phyloP scores from a whole-genome alignment of 2,329 filamentous ascomycete genomes.

The Aspergillus awamori region DNA sequence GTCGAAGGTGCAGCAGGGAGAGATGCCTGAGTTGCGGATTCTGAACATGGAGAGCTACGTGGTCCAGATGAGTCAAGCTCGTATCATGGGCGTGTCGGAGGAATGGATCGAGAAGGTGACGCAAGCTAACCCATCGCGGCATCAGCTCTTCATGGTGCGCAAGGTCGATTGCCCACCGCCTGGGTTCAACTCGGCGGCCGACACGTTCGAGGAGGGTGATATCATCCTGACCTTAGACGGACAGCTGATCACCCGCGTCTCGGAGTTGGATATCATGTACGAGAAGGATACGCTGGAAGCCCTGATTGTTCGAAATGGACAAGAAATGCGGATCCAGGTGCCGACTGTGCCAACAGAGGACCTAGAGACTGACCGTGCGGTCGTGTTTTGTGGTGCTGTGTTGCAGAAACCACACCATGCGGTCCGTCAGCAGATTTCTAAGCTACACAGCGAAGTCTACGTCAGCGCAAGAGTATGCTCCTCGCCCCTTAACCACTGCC shows the following conservation, averaged over 20 bases:
- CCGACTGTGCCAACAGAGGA: slow-evolving; percentile 86
- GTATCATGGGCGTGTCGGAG: slow-evolving; percentile 95
- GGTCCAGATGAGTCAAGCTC: slow-evolving; percentile 94
- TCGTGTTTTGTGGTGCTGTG: slow-evolving; percentile 93
- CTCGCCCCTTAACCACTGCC: slow-evolving; percentile 2
- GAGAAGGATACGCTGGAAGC: slow-evolving; percentile 80
- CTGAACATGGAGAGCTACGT: slow-evolving; percentile 92
- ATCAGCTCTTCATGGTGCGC: slow-evolving; percentile 97
- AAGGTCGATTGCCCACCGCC: slow-evolving; percentile 72
- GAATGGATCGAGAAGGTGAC: slow-evolving; percentile 94
- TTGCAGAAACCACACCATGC: slow-evolving; percentile 93
- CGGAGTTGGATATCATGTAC: slow-evolving; percentile 96
- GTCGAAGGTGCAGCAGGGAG: slow-evolving; percentile 77
- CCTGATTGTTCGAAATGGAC: slow-evolving; percentile 79
- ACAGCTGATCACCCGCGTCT: slow-evolving; percentile 88
- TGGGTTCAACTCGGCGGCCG: slow-evolving; percentile 47
- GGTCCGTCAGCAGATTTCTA: slow-evolving; percentile 94
- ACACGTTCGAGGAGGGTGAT: slow-evolving; percentile 81
- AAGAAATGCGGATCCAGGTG: slow-evolving; percentile 75
- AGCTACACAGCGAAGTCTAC: slow-evolving; percentile 94
- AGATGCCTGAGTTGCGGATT: slow-evolving; percentile 81
- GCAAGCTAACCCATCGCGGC: slow-evolving; percentile 82
- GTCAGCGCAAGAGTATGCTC: slow-evolving; percentile 71
- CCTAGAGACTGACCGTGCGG: slow-evolving; percentile 86
- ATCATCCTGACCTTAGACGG: slow-evolving; percentile 89